Evolutionary conservation across 2,329 filamentous ascomycete species (phyloP).

Genomic region (Triangularia verruculosa): DNA sequence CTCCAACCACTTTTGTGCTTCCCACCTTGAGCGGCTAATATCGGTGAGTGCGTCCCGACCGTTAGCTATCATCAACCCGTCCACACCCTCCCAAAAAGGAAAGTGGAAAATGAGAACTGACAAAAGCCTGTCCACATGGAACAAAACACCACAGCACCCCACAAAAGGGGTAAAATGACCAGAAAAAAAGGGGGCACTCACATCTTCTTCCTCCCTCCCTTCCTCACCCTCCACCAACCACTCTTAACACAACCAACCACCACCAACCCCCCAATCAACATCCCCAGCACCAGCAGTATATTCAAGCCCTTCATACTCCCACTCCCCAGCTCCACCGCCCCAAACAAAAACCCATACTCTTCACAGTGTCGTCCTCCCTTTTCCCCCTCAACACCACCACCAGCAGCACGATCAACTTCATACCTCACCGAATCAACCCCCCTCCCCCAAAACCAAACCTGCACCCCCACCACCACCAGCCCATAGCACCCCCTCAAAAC

Average conservation of each 20-base stretch:
- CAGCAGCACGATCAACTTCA: too few relatives aligned
- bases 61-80: background rate
- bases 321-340: constrained; percentile 15
- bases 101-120: background rate
- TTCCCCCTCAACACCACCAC: background rate
- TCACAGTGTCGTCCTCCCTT: constrained; percentile 7
- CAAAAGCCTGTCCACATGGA: background rate
- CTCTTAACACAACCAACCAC: background rate
- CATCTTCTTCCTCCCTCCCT: background rate
- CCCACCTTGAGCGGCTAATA: constrained; percentile 14
- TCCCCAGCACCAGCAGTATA: constrained; percentile 18
- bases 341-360: constrained; percentile 23
- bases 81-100: background rate
- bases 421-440: constrained; percentile 19
- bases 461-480: constrained; percentile 13
- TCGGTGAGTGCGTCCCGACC: background rate
- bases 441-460: constrained; percentile 26
- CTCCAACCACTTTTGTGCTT: constrained; percentile 22
- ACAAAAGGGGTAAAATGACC: background rate
- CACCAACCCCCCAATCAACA: constrained; percentile 4
- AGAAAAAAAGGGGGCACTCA: background rate
- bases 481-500: constrained; percentile 5
- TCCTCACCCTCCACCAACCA: background rate
- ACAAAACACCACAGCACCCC: background rate
- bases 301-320: constrained; percentile 21